Conservation (phyloP, 148 eudicot species). For the Fagopyrum esculentum region DNA sequence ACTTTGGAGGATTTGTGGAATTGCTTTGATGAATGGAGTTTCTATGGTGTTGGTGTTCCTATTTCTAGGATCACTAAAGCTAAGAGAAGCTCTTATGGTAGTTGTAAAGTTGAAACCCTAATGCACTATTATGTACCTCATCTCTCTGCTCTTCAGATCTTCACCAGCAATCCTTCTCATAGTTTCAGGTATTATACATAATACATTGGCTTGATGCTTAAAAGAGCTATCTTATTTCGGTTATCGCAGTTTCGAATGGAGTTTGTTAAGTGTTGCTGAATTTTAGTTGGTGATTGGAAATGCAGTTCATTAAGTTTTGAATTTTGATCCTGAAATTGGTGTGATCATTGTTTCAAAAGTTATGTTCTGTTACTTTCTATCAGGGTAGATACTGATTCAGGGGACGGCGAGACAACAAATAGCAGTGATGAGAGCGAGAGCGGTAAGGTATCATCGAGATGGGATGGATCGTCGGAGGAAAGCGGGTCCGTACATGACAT, state of each 20-base stretch:
- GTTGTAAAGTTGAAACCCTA: conserved; percentile 33
- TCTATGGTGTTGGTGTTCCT: conserved; percentile 91
- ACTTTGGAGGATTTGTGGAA: conserved; percentile 81
- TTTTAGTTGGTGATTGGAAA: too few relatives aligned
- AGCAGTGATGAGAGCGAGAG: conserved; percentile 96
- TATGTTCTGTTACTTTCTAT: background rate
- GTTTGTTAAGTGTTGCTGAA: too few relatives aligned
- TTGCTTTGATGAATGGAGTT: conserved; percentile 89
- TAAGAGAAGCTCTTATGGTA: background rate
- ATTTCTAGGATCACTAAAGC: conserved; percentile 15
- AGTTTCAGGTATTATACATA: conserved; percentile 43
- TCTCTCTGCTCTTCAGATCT: conserved; percentile 86
- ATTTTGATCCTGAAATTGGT: background rate
- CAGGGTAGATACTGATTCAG: conserved; percentile 34
- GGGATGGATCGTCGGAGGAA: conserved; percentile 89
- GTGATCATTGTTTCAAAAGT: background rate
- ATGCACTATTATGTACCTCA: conserved; percentile 89
- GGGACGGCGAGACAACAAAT: conserved; percentile 55
- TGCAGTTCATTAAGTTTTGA: too few relatives aligned
- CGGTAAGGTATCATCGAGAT: conserved; percentile 62
- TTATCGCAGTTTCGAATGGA: too few relatives aligned
- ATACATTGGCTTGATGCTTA: background rate
- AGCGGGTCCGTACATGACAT: conserved; percentile 59
- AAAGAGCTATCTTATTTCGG: too few relatives aligned
- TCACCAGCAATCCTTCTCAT: conserved; percentile 57